Base-by-base conservation (phyloP, 208 protist species). In the Trypanosoma boissoni region DNA sequence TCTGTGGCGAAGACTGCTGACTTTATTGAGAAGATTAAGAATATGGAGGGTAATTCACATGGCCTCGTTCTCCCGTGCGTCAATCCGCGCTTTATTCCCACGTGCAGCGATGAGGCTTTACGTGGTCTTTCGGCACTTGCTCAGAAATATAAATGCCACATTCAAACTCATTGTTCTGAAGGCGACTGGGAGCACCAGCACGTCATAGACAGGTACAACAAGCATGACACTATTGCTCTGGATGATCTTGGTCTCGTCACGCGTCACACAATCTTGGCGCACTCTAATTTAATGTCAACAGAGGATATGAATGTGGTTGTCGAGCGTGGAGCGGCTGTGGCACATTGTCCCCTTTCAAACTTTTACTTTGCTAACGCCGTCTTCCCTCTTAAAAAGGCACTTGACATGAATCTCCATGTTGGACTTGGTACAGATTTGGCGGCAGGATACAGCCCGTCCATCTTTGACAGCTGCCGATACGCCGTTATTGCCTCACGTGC, bases 361-460 rank as follows among this genome's bases (percentile, higher is more conserved):
- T 84, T 95, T 37, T 89, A 87, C 74, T 91, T 96, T 66, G 63
- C 71, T 16, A 72, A 79, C 31, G 90, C 86, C 5, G 75, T 91
- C 5, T 92, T 92, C 36, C 76, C 79, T 5, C 48, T 97, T 6
- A 51, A 63, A 28, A 72, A 72, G 58, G 72, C 83, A 31, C 62
- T 94, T 26, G 58, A 91, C 18, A 72, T 61, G 26, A 80, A 78
- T 20, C 23, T 97, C 16, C 87, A 89, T 29, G 92, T 98, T 2
- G 84, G 88, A 9, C 74, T 98, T 36, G 97, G 94, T 3, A 99
- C 97, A 1, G 97, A 99, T 67, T 78, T 98, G 14, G 78, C 91
- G 23, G 97, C 92, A 37, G 97, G 97, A 9, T 82, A 78, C 28
- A 78, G 62, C 36, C 63, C 86, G 16, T 97, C 87, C 9, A 78